A percentile compares a stretch with the other conserved stretches of the same genome.
Conservation (phyloP, 371 early-diverging fungal species). For the Coemansia sp. region DNA sequence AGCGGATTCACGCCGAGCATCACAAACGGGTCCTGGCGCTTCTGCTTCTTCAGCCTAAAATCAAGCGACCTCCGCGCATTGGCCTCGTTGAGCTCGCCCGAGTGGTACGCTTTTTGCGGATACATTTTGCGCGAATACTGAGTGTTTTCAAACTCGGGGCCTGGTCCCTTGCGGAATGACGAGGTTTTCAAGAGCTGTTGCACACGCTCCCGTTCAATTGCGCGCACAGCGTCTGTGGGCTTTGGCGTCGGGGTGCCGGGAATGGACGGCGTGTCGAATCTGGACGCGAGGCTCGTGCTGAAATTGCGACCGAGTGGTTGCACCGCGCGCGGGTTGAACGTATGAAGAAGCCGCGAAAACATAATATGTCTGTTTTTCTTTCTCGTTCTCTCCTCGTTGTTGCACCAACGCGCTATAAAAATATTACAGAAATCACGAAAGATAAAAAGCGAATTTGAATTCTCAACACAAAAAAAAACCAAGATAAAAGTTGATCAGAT, state of each 20-base stretch:
- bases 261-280: too few species aligned
- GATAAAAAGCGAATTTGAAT: background rate
- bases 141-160: conserved; percentile 15
- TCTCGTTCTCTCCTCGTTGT: too few species aligned
- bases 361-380: too few species aligned
- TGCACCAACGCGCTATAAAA: background rate
- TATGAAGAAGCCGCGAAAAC: too few species aligned
- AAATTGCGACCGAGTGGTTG: too few species aligned
- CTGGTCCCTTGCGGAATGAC: background rate
- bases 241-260: too few species aligned
- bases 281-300: too few species aligned
- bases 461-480: background rate
- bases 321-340: too few species aligned
- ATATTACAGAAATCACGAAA: background rate
- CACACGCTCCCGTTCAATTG: too few species aligned
- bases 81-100: conserved; percentile 31
- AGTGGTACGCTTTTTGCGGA: conserved; percentile 28
- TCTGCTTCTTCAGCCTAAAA: conserved; percentile 12
- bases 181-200: too few species aligned
- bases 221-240: too few species aligned
- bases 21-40: conserved; percentile 61
- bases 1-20: conserved; percentile 68
- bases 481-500: background rate
- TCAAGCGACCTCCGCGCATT: too few species aligned
- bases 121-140: conserved; percentile 1